phyloP scores from a whole-genome alignment of 306 rosid species.

The peach (Prunus persica) region Prunus_persica_NCBIv2 NC_034015.1:20498501-20499000 shows the following conservation, averaged over 20 bases:
- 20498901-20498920: background rate
- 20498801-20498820: too few relatives aligned
- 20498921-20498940: constrained; percentile 22
- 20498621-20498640: background rate
- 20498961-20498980: constrained; percentile 37
- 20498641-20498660: background rate
- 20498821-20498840: background rate
- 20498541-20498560: too few relatives aligned
- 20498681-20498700: background rate
- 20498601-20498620: too few relatives aligned
- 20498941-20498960: constrained; percentile 28
- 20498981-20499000: background rate
- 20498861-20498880: background rate
- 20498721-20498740: background rate
- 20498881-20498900: background rate
- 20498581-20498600: background rate
- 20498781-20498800: too few relatives aligned
- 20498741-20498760: constrained; percentile 3
- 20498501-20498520: too few relatives aligned
- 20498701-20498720: constrained; percentile 3
- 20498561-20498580: too few relatives aligned
- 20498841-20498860: background rate
- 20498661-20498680: background rate
- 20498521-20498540: too few relatives aligned
- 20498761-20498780: background rate